A percentile compares a stretch with the other conserved stretches of the same genome.
These are phyloP conservation scores for Talaromyces trachyspermus DNA, from an alignment of 495 filamentous ascomycete genomes.

Conservation along the genomic window DNA sequence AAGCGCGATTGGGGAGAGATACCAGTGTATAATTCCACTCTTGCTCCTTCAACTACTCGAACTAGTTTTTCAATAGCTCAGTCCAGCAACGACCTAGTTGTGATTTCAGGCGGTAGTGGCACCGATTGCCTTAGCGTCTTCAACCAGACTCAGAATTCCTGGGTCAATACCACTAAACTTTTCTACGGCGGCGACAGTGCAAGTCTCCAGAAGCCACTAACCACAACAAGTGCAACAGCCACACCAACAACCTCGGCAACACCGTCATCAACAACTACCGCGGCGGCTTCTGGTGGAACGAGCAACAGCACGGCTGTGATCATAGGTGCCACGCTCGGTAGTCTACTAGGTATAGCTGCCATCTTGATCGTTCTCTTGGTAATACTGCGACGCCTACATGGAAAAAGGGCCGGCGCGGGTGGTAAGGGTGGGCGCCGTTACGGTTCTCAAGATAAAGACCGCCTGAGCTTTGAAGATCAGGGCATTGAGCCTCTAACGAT, in stretches of 20 bases:
- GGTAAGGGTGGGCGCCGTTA: constrained; percentile 45
- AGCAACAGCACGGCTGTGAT: constrained; percentile 47
- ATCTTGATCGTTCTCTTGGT: constrained; percentile 64
- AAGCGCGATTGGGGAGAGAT: constrained; percentile 37
- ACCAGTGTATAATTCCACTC: constrained; percentile 68
- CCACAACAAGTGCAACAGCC: constrained; percentile 32
- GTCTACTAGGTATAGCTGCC: constrained; percentile 61
- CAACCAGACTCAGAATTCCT: constrained; percentile 67
- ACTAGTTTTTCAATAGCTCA: constrained; percentile 58
- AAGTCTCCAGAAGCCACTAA: constrained; percentile 21
- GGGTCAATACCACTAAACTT: constrained; percentile 66
- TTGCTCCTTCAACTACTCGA: constrained; percentile 56
- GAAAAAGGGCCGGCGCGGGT: constrained; percentile 43
- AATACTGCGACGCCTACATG: constrained; percentile 55
- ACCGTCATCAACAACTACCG: constrained; percentile 26
- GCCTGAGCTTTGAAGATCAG: constrained; percentile 58
- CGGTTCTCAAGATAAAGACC: constrained; percentile 47
- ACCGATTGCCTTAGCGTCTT: constrained; percentile 64
- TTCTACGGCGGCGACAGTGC: constrained; percentile 43
- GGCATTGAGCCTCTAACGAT: constrained; percentile 46
- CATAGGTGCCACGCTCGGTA: constrained; percentile 73
- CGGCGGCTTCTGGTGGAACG: constrained; percentile 21
- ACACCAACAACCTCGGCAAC: constrained; percentile 22
- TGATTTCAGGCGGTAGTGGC: constrained; percentile 68
- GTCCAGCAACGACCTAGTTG: constrained; percentile 52